Conservation (phyloP, 148 eudicot genomes). For the Pouteria glomerata region DNA sequence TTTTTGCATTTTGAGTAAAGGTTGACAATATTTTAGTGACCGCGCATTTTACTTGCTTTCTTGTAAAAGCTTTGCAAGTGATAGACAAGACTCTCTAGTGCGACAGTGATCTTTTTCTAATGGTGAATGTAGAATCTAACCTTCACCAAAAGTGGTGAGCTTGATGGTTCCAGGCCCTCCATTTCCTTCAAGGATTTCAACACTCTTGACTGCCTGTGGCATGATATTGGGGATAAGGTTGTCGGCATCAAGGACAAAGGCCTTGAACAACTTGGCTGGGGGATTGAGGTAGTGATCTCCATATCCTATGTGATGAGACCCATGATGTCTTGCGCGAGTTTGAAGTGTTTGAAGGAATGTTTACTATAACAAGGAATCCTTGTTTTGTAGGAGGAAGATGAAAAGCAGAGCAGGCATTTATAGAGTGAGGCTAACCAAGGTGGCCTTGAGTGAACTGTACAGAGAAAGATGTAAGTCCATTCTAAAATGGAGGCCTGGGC, state of each 20-base stretch:
- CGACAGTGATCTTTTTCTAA: too few species aligned
- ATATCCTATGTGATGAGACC: conserved; percentile 14
- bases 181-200: conserved; percentile 19
- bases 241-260: conserved; percentile 16
- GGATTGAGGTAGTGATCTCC: conserved; percentile 12
- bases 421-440: background rate
- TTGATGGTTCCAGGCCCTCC: conserved; percentile 15
- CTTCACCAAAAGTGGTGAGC: conserved; percentile 18
- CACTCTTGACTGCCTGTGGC: conserved; percentile 18
- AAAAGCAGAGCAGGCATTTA: background rate
- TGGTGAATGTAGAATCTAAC: background rate
- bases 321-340: background rate
- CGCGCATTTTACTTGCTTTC: too few species aligned
- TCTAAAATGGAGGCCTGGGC: too few species aligned
- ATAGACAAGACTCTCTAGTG: background rate
- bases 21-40: background rate
- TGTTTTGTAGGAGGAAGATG: background rate
- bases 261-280: conserved; percentile 18
- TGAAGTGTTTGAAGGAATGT: background rate
- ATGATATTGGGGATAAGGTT: conserved; percentile 21
- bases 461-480: too few species aligned
- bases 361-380: too few species aligned
- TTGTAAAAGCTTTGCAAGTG: background rate
- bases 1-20: too few species aligned
- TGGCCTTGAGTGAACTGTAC: too few species aligned